phyloP scores from a whole-genome alignment of 2,329 filamentous ascomycete genomes.

The Alternaria postmessia region DNA sequence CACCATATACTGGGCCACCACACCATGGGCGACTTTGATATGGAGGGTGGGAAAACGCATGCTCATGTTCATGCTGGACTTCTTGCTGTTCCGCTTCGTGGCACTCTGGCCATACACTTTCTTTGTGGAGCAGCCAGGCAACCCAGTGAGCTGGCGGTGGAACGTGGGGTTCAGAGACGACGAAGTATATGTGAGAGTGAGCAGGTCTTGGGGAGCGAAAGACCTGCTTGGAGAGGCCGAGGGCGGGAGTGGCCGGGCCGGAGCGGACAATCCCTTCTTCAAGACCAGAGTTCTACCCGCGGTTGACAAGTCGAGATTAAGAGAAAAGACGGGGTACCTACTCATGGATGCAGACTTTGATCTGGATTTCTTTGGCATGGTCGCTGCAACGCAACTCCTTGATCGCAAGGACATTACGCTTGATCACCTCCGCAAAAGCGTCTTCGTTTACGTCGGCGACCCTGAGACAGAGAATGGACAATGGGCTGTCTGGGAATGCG shows the following conservation, averaged over 20 bases:
- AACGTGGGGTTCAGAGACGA: constrained; percentile 76
- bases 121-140: constrained; percentile 68
- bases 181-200: constrained; percentile 83
- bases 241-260: constrained; percentile 58
- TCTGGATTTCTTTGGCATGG: constrained; percentile 84
- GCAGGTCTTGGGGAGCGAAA: constrained; percentile 73
- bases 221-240: constrained; percentile 60
- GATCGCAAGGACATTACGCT: constrained; percentile 67
- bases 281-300: constrained; percentile 71
- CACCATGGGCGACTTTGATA: constrained; percentile 64
- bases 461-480: constrained; percentile 59
- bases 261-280: constrained; percentile 64
- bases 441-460: constrained; percentile 56
- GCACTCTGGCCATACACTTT: constrained; percentile 59
- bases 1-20: constrained; percentile 65
- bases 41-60: constrained; percentile 68
- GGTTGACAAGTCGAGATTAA: constrained; percentile 71
- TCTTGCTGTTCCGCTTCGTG: constrained; percentile 59
- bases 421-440: constrained; percentile 74
- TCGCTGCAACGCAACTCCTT: constrained; percentile 73
- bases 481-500: constrained; percentile 75
- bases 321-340: constrained; percentile 85
- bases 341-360: constrained; percentile 88
- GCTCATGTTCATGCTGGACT: constrained; percentile 76
- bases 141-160: constrained; percentile 77